phyloP scores from a whole-genome alignment of 331 rosid genomes.

The Spiraea crenata region DNA sequence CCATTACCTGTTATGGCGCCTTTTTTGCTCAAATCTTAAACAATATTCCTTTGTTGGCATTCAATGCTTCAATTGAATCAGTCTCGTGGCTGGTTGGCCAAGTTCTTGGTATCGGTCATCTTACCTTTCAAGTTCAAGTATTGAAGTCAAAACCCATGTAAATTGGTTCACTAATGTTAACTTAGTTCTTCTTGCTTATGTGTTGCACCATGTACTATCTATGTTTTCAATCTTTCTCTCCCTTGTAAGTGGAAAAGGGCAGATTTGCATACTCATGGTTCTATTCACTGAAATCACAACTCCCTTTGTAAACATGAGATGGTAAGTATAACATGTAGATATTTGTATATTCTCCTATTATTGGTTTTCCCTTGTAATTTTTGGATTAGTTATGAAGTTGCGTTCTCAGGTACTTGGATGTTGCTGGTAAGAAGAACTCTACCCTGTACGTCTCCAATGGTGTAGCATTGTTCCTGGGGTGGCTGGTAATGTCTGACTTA shows the following conservation, averaged over 20 bases:
- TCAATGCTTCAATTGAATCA: not conserved
- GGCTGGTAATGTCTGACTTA: slow-evolving; percentile 75
- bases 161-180: slow-evolving; percentile 17
- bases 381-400: slow-evolving; percentile 23
- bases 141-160: not conserved
- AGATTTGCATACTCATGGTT: slow-evolving; percentile 81
- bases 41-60: not conserved
- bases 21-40: not conserved
- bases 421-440: slow-evolving; percentile 64
- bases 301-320: slow-evolving; percentile 87
- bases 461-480: slow-evolving; percentile 78
- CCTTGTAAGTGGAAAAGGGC: slow-evolving; percentile 76
- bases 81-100: not conserved
- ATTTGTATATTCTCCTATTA: slow-evolving; percentile 16
- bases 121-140: not conserved
- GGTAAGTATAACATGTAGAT: slow-evolving; percentile 44
- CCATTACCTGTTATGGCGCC: not conserved
- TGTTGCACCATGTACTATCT: slow-evolving; percentile 81
- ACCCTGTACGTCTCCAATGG: slow-evolving; percentile 66
- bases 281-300: slow-evolving; percentile 90
- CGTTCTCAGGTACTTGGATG: slow-evolving; percentile 75
- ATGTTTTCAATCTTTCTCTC: slow-evolving; percentile 70
- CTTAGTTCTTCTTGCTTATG: slow-evolving; percentile 39
- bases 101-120: not conserved
- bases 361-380: slow-evolving; percentile 13